These are phyloP conservation scores for Spirogloea muscicola DNA, from an alignment of 139 green algal genomes.

Conservation along the genomic window DNA sequence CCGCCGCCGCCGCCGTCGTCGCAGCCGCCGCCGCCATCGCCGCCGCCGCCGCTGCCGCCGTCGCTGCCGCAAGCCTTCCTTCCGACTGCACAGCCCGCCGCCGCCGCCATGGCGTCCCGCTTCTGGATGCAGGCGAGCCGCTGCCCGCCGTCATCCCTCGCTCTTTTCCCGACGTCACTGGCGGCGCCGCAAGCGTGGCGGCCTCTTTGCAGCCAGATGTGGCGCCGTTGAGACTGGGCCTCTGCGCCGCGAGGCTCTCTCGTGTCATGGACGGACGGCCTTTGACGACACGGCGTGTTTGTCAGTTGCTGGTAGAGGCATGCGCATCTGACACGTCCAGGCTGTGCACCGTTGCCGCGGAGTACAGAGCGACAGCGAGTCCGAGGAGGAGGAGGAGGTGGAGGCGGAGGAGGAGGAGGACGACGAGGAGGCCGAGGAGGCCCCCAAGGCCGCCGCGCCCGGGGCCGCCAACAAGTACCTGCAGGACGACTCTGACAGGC, in stretches of 20 bases:
- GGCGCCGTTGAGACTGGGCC: slow-evolving; percentile 30
- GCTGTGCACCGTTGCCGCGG: too few relatives aligned
- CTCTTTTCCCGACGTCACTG: too few relatives aligned
- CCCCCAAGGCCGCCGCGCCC: background rate
- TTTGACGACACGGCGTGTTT: background rate
- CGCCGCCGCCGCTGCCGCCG: too few relatives aligned
- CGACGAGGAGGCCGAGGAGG: slow-evolving; percentile 33
- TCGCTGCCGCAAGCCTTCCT: too few relatives aligned
- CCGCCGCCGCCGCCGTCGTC: too few relatives aligned
- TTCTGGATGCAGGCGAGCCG: slow-evolving; percentile 53
- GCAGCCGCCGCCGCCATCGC: too few relatives aligned
- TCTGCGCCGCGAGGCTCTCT: background rate
- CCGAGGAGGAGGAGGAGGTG: slow-evolving; percentile 34
- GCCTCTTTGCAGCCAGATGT: slow-evolving; percentile 67
- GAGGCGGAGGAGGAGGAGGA: slow-evolving; percentile 37
- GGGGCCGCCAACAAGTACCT: slow-evolving; percentile 37
- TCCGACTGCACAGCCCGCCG: too few relatives aligned
- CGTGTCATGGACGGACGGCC: too few relatives aligned
- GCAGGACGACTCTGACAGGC: slow-evolving; percentile 64
- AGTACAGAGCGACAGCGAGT: slow-evolving; percentile 30
- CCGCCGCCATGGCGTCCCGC: slow-evolving; percentile 12
- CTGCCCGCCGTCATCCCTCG: too few relatives aligned
- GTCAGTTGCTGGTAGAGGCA: background rate
- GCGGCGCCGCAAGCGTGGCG: slow-evolving; percentile 47
- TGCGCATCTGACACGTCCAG: background rate